A percentile compares a stretch with the other conserved stretches of the same genome.
These are phyloP conservation scores for Aspergillus hortae DNA, from an alignment of 2,329 filamentous ascomycete species.

Conservation along the genomic window DNA sequence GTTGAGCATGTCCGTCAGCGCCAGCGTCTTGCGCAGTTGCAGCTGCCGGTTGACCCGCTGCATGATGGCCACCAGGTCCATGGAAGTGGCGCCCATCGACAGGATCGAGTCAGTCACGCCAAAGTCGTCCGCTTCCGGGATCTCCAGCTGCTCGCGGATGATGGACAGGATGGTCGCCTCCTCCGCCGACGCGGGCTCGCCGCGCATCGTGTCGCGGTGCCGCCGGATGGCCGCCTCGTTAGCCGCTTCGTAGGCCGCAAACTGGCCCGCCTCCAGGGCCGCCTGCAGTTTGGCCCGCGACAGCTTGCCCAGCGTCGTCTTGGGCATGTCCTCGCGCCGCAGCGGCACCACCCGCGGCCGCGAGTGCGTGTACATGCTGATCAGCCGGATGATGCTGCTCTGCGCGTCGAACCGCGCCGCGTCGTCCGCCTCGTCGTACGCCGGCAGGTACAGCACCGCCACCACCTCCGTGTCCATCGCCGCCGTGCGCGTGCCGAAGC, in stretches of 20 bases:
- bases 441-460: slow-evolving; percentile 38
- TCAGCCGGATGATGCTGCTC: slow-evolving; percentile 6
- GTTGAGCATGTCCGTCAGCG: not conserved
- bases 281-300: slow-evolving; percentile 13
- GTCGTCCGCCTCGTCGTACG: slow-evolving; percentile 7
- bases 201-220: not conserved
- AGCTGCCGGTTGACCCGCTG: not conserved
- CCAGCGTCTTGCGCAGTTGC: not conserved
- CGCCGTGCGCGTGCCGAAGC: slow-evolving; percentile 36
- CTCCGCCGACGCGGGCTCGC: slow-evolving; percentile 1
- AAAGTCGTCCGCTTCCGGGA: not conserved
- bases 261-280: slow-evolving; percentile 31
- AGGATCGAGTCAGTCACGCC: not conserved
- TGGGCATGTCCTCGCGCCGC: slow-evolving; percentile 3
- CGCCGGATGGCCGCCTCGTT: not conserved
- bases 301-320: slow-evolving; percentile 13
- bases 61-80: not conserved
- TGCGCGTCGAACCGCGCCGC: slow-evolving; percentile 6
- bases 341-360: slow-evolving; percentile 9
- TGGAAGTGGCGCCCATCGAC: not conserved
- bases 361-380: slow-evolving; percentile 2
- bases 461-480: slow-evolving; percentile 35
- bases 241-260: not conserved
- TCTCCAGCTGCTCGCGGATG: slow-evolving; percentile 5
- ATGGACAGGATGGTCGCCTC: not conserved